Base-by-base conservation (phyloP, 2,329 filamentous ascomycete species). In the Lecanosticta acicola region DNA sequence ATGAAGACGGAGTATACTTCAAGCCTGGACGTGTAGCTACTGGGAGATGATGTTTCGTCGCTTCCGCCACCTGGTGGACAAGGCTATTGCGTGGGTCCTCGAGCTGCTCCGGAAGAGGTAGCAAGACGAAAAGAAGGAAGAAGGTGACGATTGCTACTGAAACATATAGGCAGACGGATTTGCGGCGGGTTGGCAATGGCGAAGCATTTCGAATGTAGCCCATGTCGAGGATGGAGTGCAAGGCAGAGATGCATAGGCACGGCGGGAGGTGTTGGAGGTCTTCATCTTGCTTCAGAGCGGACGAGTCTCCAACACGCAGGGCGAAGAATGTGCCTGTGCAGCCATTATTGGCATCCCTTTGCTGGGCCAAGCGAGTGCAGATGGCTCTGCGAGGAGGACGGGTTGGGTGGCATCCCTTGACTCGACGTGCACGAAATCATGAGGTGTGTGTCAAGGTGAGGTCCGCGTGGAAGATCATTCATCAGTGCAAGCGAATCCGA, bases 41-140 rank as follows among this genome's bases (percentile, higher is more conserved):
- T 19, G 33, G 35, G n/a, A 41, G 24, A n/a, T 44, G 36, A 21
- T 44, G 3, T 40, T 48, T 40, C 10, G 38, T n/a, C 2, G 44
- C 43, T 26, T 50, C 48, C 16, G 52, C 44, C 18, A 55, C 48
- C 19, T 52, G 35, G 7, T 51, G 42, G 18, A 54, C 42, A 10
- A 54, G 26, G 32, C 45, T 42, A 32, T 51, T 44, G 33, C 47
- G 42, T 2, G 48, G 45, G 9, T 47, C 38, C 21, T 48, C 47
- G 18, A 45, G 42, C 7, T 45, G 39, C 20, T 41, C 26, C 11
- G 54, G 54, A 1, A 57, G 45, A 32, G 49, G 51, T 10, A 52
- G 33, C 36, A 52, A 42, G 11, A 45, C 34, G 24, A 39, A 45
- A 10, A 35, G 11, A 8, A 43, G 13, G 32, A 43, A 24, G 9